phyloP scores from a whole-genome alignment of 2,329 filamentous ascomycete genomes.

The Trichoderma oligosporum region DNA sequence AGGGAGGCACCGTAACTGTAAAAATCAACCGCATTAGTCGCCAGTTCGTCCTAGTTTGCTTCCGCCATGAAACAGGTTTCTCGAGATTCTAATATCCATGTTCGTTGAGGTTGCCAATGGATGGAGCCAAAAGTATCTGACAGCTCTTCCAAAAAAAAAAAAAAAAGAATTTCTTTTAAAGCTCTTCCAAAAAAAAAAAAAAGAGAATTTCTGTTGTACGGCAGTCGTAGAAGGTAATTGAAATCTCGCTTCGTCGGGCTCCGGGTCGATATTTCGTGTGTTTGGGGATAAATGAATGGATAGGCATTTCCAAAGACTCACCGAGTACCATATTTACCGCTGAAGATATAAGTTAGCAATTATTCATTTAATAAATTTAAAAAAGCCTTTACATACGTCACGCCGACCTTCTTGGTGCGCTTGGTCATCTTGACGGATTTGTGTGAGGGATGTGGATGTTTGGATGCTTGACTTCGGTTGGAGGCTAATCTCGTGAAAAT shows the following conservation, averaged over 20 bases:
- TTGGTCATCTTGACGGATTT: conserved; percentile 76
- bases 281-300: neutral
- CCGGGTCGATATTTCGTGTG: neutral
- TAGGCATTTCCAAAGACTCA: conserved; percentile 46
- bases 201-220: too few species aligned
- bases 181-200: neutral
- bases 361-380: neutral
- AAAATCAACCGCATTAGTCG: conserved; percentile 13
- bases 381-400: conserved; percentile 55
- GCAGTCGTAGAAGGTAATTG: neutral
- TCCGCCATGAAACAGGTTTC: neutral
- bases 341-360: conserved; percentile 33
- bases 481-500: conserved; percentile 33
- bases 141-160: neutral
- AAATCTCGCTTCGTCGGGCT: conserved; percentile 15
- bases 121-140: neutral
- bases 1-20: conserved; percentile 95
- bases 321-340: conserved; percentile 92
- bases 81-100: neutral
- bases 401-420: conserved; percentile 96
- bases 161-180: too few species aligned
- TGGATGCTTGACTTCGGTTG: conserved; percentile 32
- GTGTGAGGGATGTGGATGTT: conserved; percentile 34
- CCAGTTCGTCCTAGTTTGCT: neutral
- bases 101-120: neutral